Evolutionary conservation across 2,329 filamentous ascomycete species (phyloP).

Genomic region (Lizonia empirigonia): DNA sequence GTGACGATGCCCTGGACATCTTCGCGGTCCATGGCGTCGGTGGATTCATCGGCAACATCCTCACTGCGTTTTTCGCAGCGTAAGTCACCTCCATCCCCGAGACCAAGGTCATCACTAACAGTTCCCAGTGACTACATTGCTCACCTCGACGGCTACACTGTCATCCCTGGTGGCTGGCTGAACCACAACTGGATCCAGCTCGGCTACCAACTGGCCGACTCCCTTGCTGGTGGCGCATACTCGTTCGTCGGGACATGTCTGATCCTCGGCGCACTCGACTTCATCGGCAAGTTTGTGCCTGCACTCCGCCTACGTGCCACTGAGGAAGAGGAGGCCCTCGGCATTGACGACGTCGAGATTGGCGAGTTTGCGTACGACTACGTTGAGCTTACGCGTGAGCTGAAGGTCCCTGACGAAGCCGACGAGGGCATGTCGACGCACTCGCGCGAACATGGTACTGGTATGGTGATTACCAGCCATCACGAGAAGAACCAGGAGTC

Average conservation of each 20-base stretch:
- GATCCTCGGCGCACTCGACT: conserved; percentile 65
- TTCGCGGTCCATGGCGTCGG: conserved; percentile 66
- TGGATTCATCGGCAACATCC: conserved; percentile 62
- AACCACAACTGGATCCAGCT: conserved; percentile 85
- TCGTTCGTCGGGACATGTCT: conserved; percentile 78
- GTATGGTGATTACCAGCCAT: conserved; percentile 34
- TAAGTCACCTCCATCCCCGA: conserved; percentile 43
- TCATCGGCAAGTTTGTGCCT: conserved; percentile 78
- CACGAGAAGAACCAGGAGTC: conserved; percentile 49
- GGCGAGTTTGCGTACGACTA: conserved; percentile 96
- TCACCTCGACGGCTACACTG: conserved; percentile 71
- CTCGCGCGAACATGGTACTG: conserved; percentile 35
- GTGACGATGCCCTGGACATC: conserved; percentile 85
- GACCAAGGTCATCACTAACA: neutral
- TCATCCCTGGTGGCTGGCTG: conserved; percentile 78
- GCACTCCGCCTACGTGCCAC: conserved; percentile 74
- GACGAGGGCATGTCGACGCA: conserved; percentile 45
- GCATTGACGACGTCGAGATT: conserved; percentile 88
- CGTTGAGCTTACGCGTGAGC: conserved; percentile 78
- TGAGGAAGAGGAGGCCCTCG: conserved; percentile 80
- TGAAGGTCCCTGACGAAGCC: conserved; percentile 52
- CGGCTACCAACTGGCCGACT: conserved; percentile 83
- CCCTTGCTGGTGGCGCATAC: conserved; percentile 74
- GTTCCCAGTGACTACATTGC: conserved; percentile 72
- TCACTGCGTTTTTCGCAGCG: conserved; percentile 78